Evolutionary conservation across 306 rosid species (phyloP).

Genomic region (Trifolium fragiferum): DNA sequence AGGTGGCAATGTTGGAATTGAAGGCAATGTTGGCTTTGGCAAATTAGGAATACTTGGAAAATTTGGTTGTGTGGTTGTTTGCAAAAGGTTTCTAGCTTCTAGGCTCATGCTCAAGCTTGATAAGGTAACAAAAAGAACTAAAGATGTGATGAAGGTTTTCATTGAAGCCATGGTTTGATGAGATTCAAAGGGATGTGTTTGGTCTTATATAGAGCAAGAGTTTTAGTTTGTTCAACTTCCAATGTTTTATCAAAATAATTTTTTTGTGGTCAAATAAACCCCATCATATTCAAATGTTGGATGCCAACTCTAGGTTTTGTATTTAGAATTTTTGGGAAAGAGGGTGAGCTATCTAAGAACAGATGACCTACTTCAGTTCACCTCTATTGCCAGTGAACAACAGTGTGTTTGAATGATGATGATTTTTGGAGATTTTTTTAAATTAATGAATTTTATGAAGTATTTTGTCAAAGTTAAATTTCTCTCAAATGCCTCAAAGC

Average conservation of each 20-base stretch:
- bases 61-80: conserved; percentile 30
- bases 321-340: background rate
- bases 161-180: conserved; percentile 30
- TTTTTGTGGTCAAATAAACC: background rate
- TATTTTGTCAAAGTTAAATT: too few species aligned
- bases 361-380: too few species aligned
- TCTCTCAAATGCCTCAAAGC: too few species aligned
- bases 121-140: conserved; percentile 36
- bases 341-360: background rate
- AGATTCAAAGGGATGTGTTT: background rate
- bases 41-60: conserved; percentile 10
- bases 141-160: conserved; percentile 11
- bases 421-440: too few species aligned
- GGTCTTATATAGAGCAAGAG: conserved; percentile 29
- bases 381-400: too few species aligned
- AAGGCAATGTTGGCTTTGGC: conserved; percentile 19
- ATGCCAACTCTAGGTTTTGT: conserved; percentile 8
- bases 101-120: conserved; percentile 19
- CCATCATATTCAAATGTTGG: conserved; percentile 21
- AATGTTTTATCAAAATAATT: background rate
- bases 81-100: conserved; percentile 49
- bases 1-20: conserved; percentile 17
- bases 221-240: conserved; percentile 28
- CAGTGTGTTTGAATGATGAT: too few species aligned
- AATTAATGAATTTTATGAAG: too few species aligned